A percentile compares a stretch with the other conserved stretches of the same genome.
Evolutionary conservation across 2,329 filamentous ascomycete species (phyloP).

Genomic region (Fusarium piperis): DNA sequence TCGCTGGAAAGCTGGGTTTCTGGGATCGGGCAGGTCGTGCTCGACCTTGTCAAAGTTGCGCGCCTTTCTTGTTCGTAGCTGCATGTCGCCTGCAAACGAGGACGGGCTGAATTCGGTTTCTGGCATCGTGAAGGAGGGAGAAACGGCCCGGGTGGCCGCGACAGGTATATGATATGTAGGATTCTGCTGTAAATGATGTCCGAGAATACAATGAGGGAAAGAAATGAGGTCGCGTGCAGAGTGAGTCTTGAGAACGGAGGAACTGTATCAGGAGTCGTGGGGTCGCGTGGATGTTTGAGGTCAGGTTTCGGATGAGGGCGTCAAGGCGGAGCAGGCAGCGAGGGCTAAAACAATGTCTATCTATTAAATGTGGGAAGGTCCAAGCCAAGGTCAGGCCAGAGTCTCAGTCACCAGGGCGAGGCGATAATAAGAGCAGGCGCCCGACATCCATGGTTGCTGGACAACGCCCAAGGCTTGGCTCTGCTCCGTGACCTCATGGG

Average conservation of each 20-base stretch:
- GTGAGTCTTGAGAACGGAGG: constrained; percentile 26
- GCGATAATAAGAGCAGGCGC: constrained; percentile 12
- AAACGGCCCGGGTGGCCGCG: constrained; percentile 1
- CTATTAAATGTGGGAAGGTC: neutral
- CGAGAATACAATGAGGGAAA: neutral
- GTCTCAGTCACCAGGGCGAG: constrained; percentile 17
- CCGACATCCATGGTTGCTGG: neutral
- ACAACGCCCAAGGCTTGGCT: neutral
- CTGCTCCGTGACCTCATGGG: constrained; percentile 28
- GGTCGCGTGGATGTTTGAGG: constrained; percentile 35
- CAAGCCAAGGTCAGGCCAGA: neutral
- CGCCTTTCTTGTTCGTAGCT: constrained; percentile 59
- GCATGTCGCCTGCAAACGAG: constrained; percentile 55
- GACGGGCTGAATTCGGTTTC: constrained; percentile 38
- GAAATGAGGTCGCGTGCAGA: constrained; percentile 28
- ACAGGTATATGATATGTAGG: constrained; percentile 9
- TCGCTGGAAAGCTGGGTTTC: constrained; percentile 43
- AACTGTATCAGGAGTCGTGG: constrained; percentile 32
- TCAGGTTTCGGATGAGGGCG: constrained; percentile 23
- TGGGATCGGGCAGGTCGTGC: constrained; percentile 54
- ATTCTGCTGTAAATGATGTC: neutral
- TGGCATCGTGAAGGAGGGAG: constrained; percentile 35
- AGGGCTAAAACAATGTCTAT: constrained; percentile 19
- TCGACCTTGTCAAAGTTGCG: constrained; percentile 62
- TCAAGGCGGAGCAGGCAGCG: constrained; percentile 15